Evolutionary conservation across 1,139 yeast genomes (phyloP), one percentile per base, ranked within the genome.

Genomic region (Candida mesenterica): DNA sequence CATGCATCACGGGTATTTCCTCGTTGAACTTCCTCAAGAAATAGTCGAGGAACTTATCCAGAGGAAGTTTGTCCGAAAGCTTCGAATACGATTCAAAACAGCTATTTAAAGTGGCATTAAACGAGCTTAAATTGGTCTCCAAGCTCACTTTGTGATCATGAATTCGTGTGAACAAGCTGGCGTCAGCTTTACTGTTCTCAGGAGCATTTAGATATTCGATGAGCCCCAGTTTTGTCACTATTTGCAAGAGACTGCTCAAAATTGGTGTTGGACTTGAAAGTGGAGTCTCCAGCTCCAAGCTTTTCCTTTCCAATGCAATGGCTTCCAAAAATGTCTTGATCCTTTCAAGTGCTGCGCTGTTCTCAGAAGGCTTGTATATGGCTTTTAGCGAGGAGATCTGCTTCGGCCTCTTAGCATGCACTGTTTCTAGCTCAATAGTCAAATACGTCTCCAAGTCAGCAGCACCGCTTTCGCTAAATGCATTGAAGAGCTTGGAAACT

Each of bases 1-100:
- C 56, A 13, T 62, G 42, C 37, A 49, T 29, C 32, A 53, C 31
- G 42, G 66, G 52, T 47, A 52, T 51, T 24, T 74, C 74, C 13
- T 74, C 79, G 40, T 62, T 61, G 52, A 75, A 76, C 25, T 67
- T 69, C 20, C 66, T 64, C 15, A 79, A 46, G 45, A 79, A 69
- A 40, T 48, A 58, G 15, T 55, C 62, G 4, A 67, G 22, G 44
- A 69, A 68, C 2, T 49, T 32, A 4, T 50, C 60, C 3, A 19
- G 22, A 6, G 8, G 17, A 4, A 6, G 5, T 14, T 25, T 25
- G 5, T 25, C 28, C 15, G 12, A 9, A 5, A 15, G 5, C 6
- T 10, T 12, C 10, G 5, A 13, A 17, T 31, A 64, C 8, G 39
- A 44, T 7, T 39, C 33, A 39, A 49, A 61, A 2, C 61, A 44